Base-by-base conservation (phyloP, 495 filamentous ascomycete genomes). In the Neurospora intermedia region DNA sequence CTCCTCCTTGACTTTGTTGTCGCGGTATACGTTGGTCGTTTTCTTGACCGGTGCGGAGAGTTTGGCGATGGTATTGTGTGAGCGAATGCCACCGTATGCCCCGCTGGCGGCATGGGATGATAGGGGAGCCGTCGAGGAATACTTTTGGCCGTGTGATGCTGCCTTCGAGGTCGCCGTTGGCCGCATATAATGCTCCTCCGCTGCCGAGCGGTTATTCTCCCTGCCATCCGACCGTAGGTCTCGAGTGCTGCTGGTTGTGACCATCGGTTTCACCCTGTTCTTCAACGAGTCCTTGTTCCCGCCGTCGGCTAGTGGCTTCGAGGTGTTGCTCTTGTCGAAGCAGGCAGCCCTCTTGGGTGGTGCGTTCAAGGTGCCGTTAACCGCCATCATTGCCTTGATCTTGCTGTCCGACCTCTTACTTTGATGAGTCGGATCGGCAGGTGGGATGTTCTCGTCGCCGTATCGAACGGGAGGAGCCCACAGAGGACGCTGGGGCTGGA, bases 351-450 rank as follows among this genome's bases (percentile, higher is more conserved):
- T 88, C 83, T 93, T 93, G 35, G 90, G 84, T 48, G 86, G 88
- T 70, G 88, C 88, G 81, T 92, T 95, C 70, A 91, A 80, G 40
- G 86, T 86, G 70, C 85, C 87, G 23, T 84, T 86, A 69, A 88
- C 83, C 18, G 85, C 75, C 74, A 84, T 72, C 72, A 89, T 82
- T 35, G 84, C 82, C 66, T 86, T 88, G 66, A 94, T 82, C 62
- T 90, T 91, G 27, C 92, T 87, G 10, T 89, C 90, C 1, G 93
- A 96, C 81, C 94, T 97, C 83, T 93, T 91, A 38, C 90, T 91
- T 77, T 95, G 91, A 76, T 94, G 92, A 72, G 92, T 81, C 79
- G 90, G 93, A 74, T 86, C 85, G 69, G 84, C 74, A 18, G 87
- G 81, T 23, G 88, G 84, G 31, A 85, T 84, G 80, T 95, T 94